Base-by-base conservation (phyloP, 2,329 filamentous ascomycete species). In the Botryotinia globosa region DNA sequence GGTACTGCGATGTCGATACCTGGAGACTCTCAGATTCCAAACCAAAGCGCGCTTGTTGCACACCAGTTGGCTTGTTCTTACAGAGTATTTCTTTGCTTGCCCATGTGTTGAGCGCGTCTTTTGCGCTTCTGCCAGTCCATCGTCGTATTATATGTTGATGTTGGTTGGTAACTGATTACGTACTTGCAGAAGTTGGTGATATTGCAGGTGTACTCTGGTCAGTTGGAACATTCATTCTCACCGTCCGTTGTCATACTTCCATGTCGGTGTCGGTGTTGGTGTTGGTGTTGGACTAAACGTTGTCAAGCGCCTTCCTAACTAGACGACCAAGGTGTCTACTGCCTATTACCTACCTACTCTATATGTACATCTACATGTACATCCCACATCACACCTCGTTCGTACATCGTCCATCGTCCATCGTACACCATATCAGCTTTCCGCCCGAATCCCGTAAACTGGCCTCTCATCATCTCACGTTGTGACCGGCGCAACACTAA, bases 41-140 rank as follows among this genome's bases (percentile, higher is more conserved):
- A 37, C 34, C 34, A 32, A 45, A 37, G 62, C 70, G 77, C 78
- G 78, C 78, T 78, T 78, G 76, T 79, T 72, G 73, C 65, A 73
- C 73, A 62, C n/a, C 51, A 29, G 37, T 54, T 67, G 42, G 25
- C n/a, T 29, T 18, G 7, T 29, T 56, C 25, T 18, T 54, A n/a
- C n/a, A n/a, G n/a, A n/a, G n/a, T n/a, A 1, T 18, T 29, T 37
- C 45, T 16, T 32, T 44, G 37, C 25, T 32, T 44, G 37, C 25
- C 51, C 62, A 22, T 72, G 54, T 59, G 39, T 29, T 61, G 48
- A 29, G 51, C 67, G 54, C 39, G 29, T 37, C 74, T 69, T 69
- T 18, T 77, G 74, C 75, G 75, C 75, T 73, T 77, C 71, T 73
- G 67, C 59, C 51, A 32, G 20, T 16, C 14, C 51, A 56, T 56